Percentiles rank a stretch among this genome's conserved stretches.
These are phyloP conservation scores for Pugionium dolabratum DNA, from an alignment of 345 rosid species.

Conservation along the genomic window DNA sequence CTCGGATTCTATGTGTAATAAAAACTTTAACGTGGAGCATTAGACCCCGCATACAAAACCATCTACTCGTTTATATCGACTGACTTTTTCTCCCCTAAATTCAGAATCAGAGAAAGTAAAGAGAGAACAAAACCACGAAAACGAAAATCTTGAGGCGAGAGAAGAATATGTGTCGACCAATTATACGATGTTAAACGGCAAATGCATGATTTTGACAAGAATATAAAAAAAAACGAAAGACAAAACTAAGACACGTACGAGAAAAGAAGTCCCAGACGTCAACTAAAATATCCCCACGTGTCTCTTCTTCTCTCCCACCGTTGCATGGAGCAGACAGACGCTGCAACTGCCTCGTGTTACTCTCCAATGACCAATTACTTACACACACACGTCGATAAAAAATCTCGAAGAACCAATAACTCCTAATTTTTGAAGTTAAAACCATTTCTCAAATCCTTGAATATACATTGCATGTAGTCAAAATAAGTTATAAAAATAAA, in stretches of 20 bases:
- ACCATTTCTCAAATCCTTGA: conserved; percentile 3
- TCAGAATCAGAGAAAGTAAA: conserved; percentile 12
- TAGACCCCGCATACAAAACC: neutral
- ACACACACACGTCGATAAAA: conserved; percentile 6
- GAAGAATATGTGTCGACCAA: conserved; percentile 30
- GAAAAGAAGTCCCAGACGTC: conserved; percentile 37
- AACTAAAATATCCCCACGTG: conserved; percentile 34
- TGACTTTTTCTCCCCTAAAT: neutral
- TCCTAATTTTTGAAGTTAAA: neutral
- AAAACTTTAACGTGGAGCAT: conserved; percentile 6
- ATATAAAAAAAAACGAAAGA: neutral
- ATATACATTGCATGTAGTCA: conserved; percentile 33
- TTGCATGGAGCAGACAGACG: conserved; percentile 53
- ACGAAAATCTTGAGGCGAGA: neutral
- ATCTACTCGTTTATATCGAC: too few species aligned
- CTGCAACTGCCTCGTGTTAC: conserved; percentile 44
- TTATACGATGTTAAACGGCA: conserved; percentile 36
- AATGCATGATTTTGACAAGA: conserved; percentile 27
- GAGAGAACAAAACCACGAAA: conserved; percentile 7
- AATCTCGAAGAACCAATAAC: conserved; percentile 33
- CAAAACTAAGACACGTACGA: conserved; percentile 31
- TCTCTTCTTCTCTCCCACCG: conserved; percentile 33
- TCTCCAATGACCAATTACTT: conserved; percentile 22
- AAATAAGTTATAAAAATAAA: neutral
- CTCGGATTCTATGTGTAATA: neutral